Conservation (phyloP, 1,139 yeast species). For the Blastobotrys capitulatus region DNA sequence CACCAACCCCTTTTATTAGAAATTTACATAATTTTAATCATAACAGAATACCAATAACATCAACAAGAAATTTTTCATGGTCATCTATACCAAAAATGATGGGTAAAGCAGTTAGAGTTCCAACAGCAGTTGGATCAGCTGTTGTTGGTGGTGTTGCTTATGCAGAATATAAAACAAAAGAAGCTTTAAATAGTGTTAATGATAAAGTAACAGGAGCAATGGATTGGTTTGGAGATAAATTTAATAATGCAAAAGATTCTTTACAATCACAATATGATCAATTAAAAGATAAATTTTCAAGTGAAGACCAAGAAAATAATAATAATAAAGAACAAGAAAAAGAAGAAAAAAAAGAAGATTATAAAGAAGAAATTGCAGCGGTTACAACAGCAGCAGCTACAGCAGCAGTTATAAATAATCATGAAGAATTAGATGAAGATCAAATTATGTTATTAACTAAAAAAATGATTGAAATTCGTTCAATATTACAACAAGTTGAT, state of each 20-base stretch:
- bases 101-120: slow-evolving; percentile 50
- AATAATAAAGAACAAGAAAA: slow-evolving; percentile 10
- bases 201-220: slow-evolving; percentile 59
- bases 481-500: slow-evolving; percentile 69
- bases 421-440: slow-evolving; percentile 30
- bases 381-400: slow-evolving; percentile 30
- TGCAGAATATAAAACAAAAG: slow-evolving; percentile 84
- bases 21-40: background rate
- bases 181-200: slow-evolving; percentile 65
- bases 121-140: slow-evolving; percentile 80
- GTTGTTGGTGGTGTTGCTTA: slow-evolving; percentile 93
- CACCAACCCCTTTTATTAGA: slow-evolving; percentile 8
- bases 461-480: slow-evolving; percentile 94
- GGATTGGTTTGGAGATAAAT: slow-evolving; percentile 46
- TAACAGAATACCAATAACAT: background rate
- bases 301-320: background rate
- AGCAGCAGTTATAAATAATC: slow-evolving; percentile 28
- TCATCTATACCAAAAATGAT: slow-evolving; percentile 41
- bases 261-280: slow-evolving; percentile 17
- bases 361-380: slow-evolving; percentile 17
- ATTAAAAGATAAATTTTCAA: slow-evolving; percentile 5
- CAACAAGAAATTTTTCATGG: slow-evolving; percentile 13
- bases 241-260: slow-evolving; percentile 24
- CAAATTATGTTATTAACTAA: slow-evolving; percentile 77
- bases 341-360: slow-evolving; percentile 2